Conservation (phyloP, 2,329 filamentous ascomycete genomes). For the Capronia americana region DNA sequence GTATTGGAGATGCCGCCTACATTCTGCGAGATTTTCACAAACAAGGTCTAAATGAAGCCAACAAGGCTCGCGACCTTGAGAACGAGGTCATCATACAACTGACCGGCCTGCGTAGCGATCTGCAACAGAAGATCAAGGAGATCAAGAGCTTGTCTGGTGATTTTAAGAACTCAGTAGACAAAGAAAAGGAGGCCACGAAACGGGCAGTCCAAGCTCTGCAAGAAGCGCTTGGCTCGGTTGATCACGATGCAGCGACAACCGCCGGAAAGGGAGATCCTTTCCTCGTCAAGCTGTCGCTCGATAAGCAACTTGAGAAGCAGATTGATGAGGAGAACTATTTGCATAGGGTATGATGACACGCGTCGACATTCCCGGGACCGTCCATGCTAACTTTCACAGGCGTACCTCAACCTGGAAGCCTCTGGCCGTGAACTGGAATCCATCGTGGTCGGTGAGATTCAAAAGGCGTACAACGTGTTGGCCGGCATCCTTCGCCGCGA, state of each 20-base stretch:
- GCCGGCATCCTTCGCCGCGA: constrained; percentile 90
- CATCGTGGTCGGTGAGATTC: constrained; percentile 95
- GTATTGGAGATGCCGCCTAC: constrained; percentile 84
- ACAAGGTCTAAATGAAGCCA: constrained; percentile 76
- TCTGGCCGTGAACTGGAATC: constrained; percentile 94
- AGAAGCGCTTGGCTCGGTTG: constrained; percentile 78
- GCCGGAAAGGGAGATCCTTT: constrained; percentile 92
- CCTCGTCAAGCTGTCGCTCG: constrained; percentile 81
- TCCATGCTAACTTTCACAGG: constrained; percentile 58
- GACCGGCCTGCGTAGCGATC: constrained; percentile 81
- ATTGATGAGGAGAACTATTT: constrained; percentile 97
- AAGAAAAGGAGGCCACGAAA: constrained; percentile 85
- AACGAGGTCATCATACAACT: constrained; percentile 88
- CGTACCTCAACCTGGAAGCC: constrained; percentile 90
- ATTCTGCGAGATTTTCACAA: constrained; percentile 84
- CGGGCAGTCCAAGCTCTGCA: constrained; percentile 81
- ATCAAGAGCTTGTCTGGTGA: constrained; percentile 93
- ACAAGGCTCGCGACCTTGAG: constrained; percentile 89
- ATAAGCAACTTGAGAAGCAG: constrained; percentile 88
- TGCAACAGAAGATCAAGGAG: constrained; percentile 97
- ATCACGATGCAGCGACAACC: constrained; percentile 75
- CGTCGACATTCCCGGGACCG: background rate
- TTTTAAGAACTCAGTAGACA: constrained; percentile 96
- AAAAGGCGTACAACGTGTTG: constrained; percentile 96
- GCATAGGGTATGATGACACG: constrained; percentile 71